These are phyloP conservation scores for Leishmania amazonensis DNA, from an alignment of 208 protist genomes.

Conservation along the genomic window DNA sequence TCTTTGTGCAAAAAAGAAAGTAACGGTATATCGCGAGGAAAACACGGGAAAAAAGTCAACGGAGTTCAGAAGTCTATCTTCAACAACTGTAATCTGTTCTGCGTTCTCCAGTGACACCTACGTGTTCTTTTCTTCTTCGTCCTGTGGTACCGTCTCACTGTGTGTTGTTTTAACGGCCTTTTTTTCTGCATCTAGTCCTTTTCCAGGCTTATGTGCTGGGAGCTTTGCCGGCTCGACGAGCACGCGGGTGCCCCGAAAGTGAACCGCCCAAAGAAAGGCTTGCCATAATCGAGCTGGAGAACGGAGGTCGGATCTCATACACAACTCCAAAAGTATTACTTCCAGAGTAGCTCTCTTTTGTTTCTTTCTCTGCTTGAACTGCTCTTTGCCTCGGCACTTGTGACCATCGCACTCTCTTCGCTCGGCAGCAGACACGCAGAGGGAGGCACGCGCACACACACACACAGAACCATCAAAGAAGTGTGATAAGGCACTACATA, in stretches of 20 bases:
- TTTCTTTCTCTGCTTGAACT: neutral
- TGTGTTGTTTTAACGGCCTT: constrained; percentile 11
- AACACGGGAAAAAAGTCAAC: neutral
- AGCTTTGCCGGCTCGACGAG: neutral
- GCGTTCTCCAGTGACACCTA: neutral
- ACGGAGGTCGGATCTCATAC: neutral
- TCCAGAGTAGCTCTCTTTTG: neutral
- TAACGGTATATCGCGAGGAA: neutral
- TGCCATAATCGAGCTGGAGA: neutral
- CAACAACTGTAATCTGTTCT: neutral
- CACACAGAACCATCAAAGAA: neutral
- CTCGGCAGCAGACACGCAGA: neutral
- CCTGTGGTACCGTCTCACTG: constrained; percentile 4
- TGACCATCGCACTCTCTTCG: neutral
- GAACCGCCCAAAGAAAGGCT: neutral
- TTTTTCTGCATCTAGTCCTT: neutral
- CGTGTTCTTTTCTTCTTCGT: constrained; percentile 1
- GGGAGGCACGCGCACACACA: neutral
- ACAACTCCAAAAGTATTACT: neutral
- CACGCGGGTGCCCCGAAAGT: neutral
- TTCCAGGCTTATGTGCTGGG: neutral
- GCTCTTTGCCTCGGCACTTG: neutral
- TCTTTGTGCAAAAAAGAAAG: neutral
- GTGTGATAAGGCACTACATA: neutral
- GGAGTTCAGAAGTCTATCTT: neutral